Base-by-base conservation (phyloP, 768 basidiomycete species). In the Infundibulicybe gibba region DNA sequence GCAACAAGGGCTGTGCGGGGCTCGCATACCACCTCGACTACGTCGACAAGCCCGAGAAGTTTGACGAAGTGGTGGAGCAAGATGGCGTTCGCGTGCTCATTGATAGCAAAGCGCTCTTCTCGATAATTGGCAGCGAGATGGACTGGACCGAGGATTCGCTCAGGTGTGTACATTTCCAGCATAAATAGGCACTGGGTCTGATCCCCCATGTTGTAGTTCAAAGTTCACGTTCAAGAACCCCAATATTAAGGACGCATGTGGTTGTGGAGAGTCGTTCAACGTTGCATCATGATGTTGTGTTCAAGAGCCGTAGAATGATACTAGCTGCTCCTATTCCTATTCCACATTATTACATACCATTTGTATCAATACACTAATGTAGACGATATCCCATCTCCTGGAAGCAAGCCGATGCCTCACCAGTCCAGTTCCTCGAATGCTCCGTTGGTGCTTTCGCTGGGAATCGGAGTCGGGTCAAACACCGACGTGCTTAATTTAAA, bases 111-210 rank as follows among this genome's bases (percentile, higher is more conserved):
- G 97, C 97, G 19, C 68, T 99, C 53, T 98, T 99, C 63, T 93
- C 90, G 49, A 97, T 99, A 55, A 97, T 99, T 50, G 97, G 97
- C 42, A 95, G 92, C 65, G 90, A 90, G 75, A 99, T 99, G 97
- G 93, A 95, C 61, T 99, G 97, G 97, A 77, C 83, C 49, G 97
- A 98, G 70, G 93, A 95, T 63, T 66, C 82, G 30, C 69, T 99
- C 37, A 94, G 92, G 85, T 80, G 41, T 32, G 71, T 61, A 11
- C 13, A 34, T 19, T 16, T 25, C n/a, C 20, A 14, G 43, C 12
- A 46, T 20, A 20, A 34, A 40, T 46, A 4, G 25, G 25, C 4
- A 38, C 17, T 38, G n/a, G n/a, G 10, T 38, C 10, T 38, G 17
- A 38, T 10, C 3, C 6, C 4, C 10, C n/a, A 6, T 38, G 10